Percentiles rank a stretch among this genome's conserved stretches.
phyloP scores from a whole-genome alignment of 2,329 filamentous ascomycete genomes.

The Coniochaeta ligniaria region DNA sequence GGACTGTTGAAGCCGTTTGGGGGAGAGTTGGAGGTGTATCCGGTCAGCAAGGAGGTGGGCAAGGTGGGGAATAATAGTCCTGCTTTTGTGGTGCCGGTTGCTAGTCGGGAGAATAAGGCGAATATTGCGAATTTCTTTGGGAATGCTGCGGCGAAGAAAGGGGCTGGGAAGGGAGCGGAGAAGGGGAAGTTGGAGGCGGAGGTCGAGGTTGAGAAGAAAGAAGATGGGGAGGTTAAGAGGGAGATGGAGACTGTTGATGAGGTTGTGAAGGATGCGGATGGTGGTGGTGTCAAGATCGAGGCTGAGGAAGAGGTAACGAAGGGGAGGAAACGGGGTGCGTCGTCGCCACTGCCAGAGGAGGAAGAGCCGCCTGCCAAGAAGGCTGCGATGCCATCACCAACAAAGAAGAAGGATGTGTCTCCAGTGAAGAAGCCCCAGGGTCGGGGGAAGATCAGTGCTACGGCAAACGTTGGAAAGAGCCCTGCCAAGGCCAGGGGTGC shows the following conservation, averaged over 20 bases:
- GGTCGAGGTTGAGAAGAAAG: constrained; percentile 14
- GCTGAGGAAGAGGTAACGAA: constrained; percentile 14
- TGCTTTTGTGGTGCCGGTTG: constrained; percentile 72
- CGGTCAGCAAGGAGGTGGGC: constrained; percentile 81
- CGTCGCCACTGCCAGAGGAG: constrained; percentile 5
- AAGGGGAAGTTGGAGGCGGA: constrained; percentile 21
- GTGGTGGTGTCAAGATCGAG: constrained; percentile 5
- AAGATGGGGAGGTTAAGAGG: constrained; percentile 22
- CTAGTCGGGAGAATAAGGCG: constrained; percentile 80
- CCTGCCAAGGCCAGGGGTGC: constrained; percentile 17
- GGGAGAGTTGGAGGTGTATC: constrained; percentile 76
- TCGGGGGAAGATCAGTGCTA: constrained; percentile 28
- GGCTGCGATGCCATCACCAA: neutral
- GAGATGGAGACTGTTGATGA: constrained; percentile 17
- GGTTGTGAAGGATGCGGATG: constrained; percentile 23
- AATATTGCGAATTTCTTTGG: constrained; percentile 94
- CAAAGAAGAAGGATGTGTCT: constrained; percentile 1
- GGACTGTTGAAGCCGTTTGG: constrained; percentile 69
- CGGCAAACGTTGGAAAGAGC: constrained; percentile 29
- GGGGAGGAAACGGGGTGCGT: constrained; percentile 12
- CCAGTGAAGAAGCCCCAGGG: constrained; percentile 11
- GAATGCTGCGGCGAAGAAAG: constrained; percentile 42
- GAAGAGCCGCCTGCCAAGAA: constrained; percentile 17
- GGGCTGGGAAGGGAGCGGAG: constrained; percentile 33
- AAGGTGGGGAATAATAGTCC: constrained; percentile 92